Evolutionary conservation across 1,284 basidiomycete genomes (phyloP).

Genomic region (Pterulicium gracile): DNA sequence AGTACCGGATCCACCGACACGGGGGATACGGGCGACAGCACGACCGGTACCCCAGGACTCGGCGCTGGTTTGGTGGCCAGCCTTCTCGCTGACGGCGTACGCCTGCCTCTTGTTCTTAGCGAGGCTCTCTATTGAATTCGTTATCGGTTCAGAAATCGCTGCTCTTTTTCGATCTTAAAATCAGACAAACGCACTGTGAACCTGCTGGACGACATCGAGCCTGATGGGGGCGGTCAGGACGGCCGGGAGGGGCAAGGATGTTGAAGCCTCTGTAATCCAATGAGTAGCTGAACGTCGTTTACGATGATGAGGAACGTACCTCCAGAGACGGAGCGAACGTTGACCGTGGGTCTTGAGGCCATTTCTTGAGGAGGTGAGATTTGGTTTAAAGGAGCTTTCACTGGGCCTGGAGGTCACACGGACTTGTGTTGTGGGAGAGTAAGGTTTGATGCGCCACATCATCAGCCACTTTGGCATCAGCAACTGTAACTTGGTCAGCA

Average conservation of each 20-base stretch:
- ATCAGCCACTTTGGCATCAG: too few relatives aligned
- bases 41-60: slow-evolving; percentile 99
- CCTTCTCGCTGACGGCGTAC: slow-evolving; percentile 95
- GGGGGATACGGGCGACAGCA: slow-evolving; percentile 99
- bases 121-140: slow-evolving; percentile 68
- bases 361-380: slow-evolving; percentile 33
- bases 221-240: slow-evolving; percentile 98
- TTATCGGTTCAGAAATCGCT: not conserved
- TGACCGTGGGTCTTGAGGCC: slow-evolving; percentile 87
- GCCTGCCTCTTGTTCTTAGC: slow-evolving; percentile 99
- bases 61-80: slow-evolving; percentile 97
- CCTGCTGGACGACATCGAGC: slow-evolving; percentile 95
- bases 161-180: not conserved
- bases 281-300: not conserved
- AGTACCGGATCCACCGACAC: slow-evolving; percentile 98
- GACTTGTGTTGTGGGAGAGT: too few relatives aligned
- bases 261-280: slow-evolving; percentile 58
- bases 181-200: slow-evolving; percentile 91
- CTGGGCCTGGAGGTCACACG: too few relatives aligned
- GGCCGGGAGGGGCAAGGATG: slow-evolving; percentile 89
- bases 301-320: slow-evolving; percentile 29
- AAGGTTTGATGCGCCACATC: too few relatives aligned
- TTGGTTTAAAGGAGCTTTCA: too few relatives aligned
- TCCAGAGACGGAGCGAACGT: slow-evolving; percentile 68
- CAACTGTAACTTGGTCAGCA: too few relatives aligned